These are phyloP conservation scores for Trichocladium uniseriatum DNA, from an alignment of 495 filamentous ascomycete genomes.

Conservation along the genomic window DNA sequence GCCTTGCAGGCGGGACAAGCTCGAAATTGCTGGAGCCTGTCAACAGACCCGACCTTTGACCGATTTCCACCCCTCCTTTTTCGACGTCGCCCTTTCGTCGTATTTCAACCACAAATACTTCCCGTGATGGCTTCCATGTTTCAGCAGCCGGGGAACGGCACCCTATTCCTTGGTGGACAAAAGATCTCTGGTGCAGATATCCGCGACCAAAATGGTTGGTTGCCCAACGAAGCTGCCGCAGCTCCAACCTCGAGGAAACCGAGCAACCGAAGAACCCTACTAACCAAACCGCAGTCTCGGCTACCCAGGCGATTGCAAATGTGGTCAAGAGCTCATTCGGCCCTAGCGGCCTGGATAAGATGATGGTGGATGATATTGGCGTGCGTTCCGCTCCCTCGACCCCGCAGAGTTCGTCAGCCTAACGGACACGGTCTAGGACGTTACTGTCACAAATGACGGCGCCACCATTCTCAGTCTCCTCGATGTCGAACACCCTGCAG, in stretches of 20 bases:
- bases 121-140: conserved; percentile 76
- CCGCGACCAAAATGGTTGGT: conserved; percentile 84
- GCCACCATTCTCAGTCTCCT: conserved; percentile 91
- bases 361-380: conserved; percentile 99
- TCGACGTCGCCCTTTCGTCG: conserved; percentile 1
- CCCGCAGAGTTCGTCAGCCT: conserved; percentile 6
- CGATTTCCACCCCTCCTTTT: not conserved
- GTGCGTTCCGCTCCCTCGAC: conserved; percentile 39
- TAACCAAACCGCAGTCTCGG: conserved; percentile 56
- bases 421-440: conserved; percentile 53
- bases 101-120: not conserved
- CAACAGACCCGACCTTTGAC: conserved; percentile 16
- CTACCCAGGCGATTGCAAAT: conserved; percentile 95
- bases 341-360: conserved; percentile 94
- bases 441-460: conserved; percentile 98
- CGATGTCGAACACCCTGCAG: conserved; percentile 94
- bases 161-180: conserved; percentile 81
- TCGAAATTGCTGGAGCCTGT: conserved; percentile 26
- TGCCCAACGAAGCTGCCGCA: conserved; percentile 5
- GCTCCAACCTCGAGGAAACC: not conserved
- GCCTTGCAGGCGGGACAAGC: conserved; percentile 14
- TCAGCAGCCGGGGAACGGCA: conserved; percentile 80
- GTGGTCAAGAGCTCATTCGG: conserved; percentile 98
- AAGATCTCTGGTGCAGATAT: conserved; percentile 95
- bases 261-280: conserved; percentile 22